A percentile compares a stretch with the other conserved stretches of the same genome.
phyloP scores from a whole-genome alignment of 2,329 filamentous ascomycete species.

The Xylariomycetidae sp. region DNA sequence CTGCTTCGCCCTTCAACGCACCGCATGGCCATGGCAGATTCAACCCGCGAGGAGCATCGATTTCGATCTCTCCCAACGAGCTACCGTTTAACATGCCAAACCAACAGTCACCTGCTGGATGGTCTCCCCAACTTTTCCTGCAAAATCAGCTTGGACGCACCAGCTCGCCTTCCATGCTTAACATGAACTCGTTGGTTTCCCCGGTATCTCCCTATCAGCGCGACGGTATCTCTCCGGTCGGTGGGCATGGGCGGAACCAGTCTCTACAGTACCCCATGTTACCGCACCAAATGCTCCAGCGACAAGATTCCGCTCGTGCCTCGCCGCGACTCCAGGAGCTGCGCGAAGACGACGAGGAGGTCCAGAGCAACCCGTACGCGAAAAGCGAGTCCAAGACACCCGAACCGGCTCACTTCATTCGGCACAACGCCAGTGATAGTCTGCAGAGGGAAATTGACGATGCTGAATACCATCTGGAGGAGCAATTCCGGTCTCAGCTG shows the following conservation, averaged over 20 bases:
- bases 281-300: constrained; percentile 50
- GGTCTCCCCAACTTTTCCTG: constrained; percentile 50
- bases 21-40: constrained; percentile 48
- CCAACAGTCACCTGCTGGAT: constrained; percentile 54
- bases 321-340: constrained; percentile 65
- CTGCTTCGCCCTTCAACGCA: constrained; percentile 65
- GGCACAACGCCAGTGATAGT: constrained; percentile 68
- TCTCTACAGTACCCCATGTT: constrained; percentile 53
- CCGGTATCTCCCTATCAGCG: constrained; percentile 58
- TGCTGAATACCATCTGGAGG: constrained; percentile 74
- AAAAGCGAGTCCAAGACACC: constrained; percentile 51
- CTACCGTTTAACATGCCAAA: constrained; percentile 63
- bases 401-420: constrained; percentile 40
- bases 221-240: constrained; percentile 40
- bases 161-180: constrained; percentile 59
- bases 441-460: constrained; percentile 82
- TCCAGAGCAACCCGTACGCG: constrained; percentile 29
- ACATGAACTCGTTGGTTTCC: constrained; percentile 51
- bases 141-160: constrained; percentile 47
- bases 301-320: constrained; percentile 46
- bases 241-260: constrained; percentile 50
- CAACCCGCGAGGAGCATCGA: constrained; percentile 68
- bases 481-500: constrained; percentile 71
- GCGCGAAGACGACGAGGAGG: constrained; percentile 66
- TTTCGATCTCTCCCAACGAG: constrained; percentile 56